Percentiles rank a stretch among this genome's conserved stretches.
Evolutionary conservation across 768 basidiomycete species (phyloP).

Genomic region (Hygrophorus russula): DNA sequence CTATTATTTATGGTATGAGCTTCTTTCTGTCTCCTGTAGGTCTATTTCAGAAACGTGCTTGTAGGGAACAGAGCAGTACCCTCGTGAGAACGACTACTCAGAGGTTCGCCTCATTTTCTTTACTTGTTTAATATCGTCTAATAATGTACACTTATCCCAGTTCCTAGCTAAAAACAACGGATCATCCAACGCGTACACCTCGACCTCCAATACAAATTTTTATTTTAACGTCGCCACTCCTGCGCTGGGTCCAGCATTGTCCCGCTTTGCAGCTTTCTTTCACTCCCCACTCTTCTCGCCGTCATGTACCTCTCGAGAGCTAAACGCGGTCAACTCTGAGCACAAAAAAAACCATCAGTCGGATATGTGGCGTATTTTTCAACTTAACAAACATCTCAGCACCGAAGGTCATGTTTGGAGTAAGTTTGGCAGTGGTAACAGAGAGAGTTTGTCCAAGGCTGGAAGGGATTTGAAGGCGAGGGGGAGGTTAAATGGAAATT

Average conservation of each 20-base stretch:
- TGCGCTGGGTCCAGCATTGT: slow-evolving; percentile 56
- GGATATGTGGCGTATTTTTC: slow-evolving; percentile 91
- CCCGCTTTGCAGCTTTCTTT: slow-evolving; percentile 81
- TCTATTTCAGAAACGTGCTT: background rate
- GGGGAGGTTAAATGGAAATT: slow-evolving; percentile 24
- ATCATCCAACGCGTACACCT: slow-evolving; percentile 84
- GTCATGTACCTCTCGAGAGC: slow-evolving; percentile 78
- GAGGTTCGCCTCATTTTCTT: slow-evolving; percentile 36
- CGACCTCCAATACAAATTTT: slow-evolving; percentile 86
- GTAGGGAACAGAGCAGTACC: slow-evolving; percentile 76
- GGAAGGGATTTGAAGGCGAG: slow-evolving; percentile 46
- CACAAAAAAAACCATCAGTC: slow-evolving; percentile 92
- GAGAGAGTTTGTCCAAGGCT: slow-evolving; percentile 55
- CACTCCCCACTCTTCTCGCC: slow-evolving; percentile 84
- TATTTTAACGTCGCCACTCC: slow-evolving; percentile 61
- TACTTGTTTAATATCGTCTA: background rate
- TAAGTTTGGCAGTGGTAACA: slow-evolving; percentile 88
- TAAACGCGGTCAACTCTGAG: slow-evolving; percentile 95
- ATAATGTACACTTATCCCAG: slow-evolving; percentile 23
- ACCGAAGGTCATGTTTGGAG: slow-evolving; percentile 73
- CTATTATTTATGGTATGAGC: slow-evolving; percentile 81
- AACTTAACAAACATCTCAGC: slow-evolving; percentile 81
- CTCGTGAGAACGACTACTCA: slow-evolving; percentile 89
- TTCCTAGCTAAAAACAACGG: slow-evolving; percentile 78
- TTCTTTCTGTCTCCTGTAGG: background rate